Conservation (phyloP, 129 eudicot species). For the Flaveria ramosissima region DNA sequence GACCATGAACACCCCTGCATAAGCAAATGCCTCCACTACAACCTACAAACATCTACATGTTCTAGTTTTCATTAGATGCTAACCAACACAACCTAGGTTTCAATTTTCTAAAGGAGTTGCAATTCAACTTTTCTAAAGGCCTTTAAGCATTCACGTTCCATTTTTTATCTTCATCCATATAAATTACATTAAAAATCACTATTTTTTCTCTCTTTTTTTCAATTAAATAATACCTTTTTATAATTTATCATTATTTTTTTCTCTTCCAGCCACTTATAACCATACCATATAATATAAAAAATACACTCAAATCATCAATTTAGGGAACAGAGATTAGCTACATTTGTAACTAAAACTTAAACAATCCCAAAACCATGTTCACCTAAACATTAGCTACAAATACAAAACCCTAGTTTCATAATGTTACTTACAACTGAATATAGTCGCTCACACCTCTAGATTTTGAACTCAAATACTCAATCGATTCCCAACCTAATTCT, state of each 20-base stretch:
- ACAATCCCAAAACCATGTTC: background rate
- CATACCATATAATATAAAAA: too few species aligned
- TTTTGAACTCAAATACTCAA: background rate
- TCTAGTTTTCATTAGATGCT: background rate
- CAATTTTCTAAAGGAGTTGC: background rate
- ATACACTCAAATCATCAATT: too few species aligned
- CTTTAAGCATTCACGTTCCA: too few species aligned
- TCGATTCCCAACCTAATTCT: conserved; percentile 23
- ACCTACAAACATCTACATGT: background rate
- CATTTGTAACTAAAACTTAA: background rate
- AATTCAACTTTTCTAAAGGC: conserved; percentile 1
- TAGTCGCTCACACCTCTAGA: background rate
- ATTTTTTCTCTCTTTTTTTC: too few species aligned
- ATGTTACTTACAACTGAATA: conserved; percentile 7
- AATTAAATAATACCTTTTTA: too few species aligned
- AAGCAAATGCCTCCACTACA: background rate
- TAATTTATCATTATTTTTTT: too few species aligned
- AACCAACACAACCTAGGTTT: background rate
- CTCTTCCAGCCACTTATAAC: too few species aligned
- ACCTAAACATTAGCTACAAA: conserved; percentile 5
- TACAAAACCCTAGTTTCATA: conserved; percentile 3
- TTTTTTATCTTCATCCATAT: too few species aligned
- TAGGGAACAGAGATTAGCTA: background rate
- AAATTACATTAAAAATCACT: too few species aligned
- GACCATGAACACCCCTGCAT: background rate